Percentiles rank a stretch among this genome's conserved stretches.
These are phyloP conservation scores for Starmerella ratchasimensis DNA, from an alignment of 805 yeast genomes.

Conservation along the genomic window DNA sequence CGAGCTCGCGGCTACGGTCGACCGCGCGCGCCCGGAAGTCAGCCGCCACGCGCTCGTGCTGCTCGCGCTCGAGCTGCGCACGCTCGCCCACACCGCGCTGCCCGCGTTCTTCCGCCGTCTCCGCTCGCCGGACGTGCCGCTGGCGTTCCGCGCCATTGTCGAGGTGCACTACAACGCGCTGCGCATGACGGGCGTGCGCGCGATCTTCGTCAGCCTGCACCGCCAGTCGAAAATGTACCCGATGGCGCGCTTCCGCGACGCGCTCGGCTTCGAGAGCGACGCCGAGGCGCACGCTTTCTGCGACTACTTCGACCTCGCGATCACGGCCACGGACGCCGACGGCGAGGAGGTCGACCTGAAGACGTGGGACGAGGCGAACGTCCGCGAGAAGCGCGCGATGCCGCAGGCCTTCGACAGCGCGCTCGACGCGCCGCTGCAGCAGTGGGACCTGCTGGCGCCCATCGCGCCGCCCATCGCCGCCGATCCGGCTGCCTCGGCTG, in stretches of 20 bases:
- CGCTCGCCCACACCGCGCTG: constrained; percentile 38
- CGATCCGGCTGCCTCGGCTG: neutral
- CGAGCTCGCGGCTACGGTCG: constrained; percentile 65
- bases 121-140: constrained; percentile 41
- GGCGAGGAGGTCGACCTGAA: constrained; percentile 15
- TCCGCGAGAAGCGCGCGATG: constrained; percentile 6
- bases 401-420: constrained; percentile 6
- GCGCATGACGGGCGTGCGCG: constrained; percentile 59
- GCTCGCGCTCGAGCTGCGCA: constrained; percentile 56
- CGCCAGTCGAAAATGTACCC: constrained; percentile 47
- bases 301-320: constrained; percentile 41
- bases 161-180: constrained; percentile 58
- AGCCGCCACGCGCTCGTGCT: constrained; percentile 46
- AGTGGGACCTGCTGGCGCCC: constrained; percentile 3
- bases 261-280: constrained; percentile 55
- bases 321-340: constrained; percentile 1
- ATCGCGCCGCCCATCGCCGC: neutral
- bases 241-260: constrained; percentile 32
- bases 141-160: constrained; percentile 54
- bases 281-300: constrained; percentile 45
- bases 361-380: constrained; percentile 14
- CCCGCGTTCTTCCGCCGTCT: constrained; percentile 47
- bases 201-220: constrained; percentile 55
- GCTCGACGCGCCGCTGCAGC: constrained; percentile 2
- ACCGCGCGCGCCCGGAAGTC: constrained; percentile 47